phyloP scores from a whole-genome alignment of 2,329 filamentous ascomycete genomes.

The Aspergillus neoniger region DNA sequence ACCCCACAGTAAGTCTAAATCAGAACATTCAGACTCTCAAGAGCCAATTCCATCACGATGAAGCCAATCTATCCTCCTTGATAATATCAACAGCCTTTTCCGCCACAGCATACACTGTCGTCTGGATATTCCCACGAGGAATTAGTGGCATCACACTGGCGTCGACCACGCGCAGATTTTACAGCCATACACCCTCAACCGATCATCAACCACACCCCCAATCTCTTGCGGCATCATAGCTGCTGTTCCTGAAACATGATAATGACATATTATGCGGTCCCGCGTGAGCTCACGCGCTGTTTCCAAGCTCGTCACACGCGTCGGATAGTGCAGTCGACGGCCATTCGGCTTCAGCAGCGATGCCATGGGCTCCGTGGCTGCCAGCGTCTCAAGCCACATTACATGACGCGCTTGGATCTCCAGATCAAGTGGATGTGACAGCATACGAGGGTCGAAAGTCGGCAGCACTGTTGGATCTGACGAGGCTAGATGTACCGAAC shows the following conservation, averaged over 20 bases:
- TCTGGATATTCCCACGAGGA: conserved; percentile 12
- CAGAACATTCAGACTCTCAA: too few species aligned
- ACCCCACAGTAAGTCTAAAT: too few species aligned
- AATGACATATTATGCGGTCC: conserved; percentile 15
- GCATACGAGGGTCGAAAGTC: conserved; percentile 46
- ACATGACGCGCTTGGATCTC: conserved; percentile 42
- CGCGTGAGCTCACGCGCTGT: conserved; percentile 21
- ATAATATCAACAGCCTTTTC: conserved; percentile 18
- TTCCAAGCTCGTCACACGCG: conserved; percentile 13
- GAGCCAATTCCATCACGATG: neutral
- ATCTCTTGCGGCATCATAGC: conserved; percentile 10
- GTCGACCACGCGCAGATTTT: conserved; percentile 15
- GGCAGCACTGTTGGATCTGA: conserved; percentile 36
- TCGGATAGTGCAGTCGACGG: conserved; percentile 19
- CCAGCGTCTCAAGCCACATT: conserved; percentile 36
- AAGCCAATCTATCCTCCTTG: neutral
- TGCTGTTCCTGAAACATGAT: conserved; percentile 10
- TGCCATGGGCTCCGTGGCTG: conserved; percentile 31
- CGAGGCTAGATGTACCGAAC: conserved; percentile 43
- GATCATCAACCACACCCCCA: conserved; percentile 12
- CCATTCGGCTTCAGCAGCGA: conserved; percentile 36
- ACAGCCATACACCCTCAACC: conserved; percentile 12
- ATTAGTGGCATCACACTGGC: conserved; percentile 11
- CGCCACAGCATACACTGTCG: conserved; percentile 12
- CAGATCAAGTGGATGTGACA: conserved; percentile 48